phyloP scores from a whole-genome alignment of 83 land plant species.

The Picea mariana region DNA sequence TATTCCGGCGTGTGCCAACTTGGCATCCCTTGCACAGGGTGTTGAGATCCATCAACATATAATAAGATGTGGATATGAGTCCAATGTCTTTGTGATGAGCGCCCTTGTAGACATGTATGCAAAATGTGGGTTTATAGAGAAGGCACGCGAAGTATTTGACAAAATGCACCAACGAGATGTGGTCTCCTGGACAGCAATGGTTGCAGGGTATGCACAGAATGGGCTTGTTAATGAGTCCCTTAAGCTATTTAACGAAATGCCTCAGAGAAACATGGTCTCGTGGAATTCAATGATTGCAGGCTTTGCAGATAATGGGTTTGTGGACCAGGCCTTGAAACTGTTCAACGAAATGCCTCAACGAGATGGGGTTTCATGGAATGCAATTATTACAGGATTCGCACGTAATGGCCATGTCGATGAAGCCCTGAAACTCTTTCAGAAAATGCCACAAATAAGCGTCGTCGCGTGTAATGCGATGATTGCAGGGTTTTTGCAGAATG shows the following conservation, averaged over 20 bases:
- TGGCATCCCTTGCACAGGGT: no score
- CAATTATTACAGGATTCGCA: conserved; percentile 44
- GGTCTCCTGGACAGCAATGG: conserved; percentile 10
- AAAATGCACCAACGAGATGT: conserved; percentile 9
- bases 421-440: not conserved
- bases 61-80: no score
- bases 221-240: not conserved
- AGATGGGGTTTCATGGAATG: conserved; percentile 52
- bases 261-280: not conserved
- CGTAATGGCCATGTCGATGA: conserved; percentile 31
- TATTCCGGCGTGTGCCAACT: no score
- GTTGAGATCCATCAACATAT: no score
- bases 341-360: conserved; percentile 6
- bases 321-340: not conserved
- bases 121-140: conserved; percentile 14
- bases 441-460: not conserved
- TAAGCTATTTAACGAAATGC: not conserved
- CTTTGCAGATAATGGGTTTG: not conserved
- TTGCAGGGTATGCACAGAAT: conserved; percentile 17
- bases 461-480: conserved; percentile 14
- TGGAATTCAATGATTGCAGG: conserved; percentile 7
- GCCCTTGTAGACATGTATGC: conserved; percentile 21
- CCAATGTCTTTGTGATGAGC: no score
- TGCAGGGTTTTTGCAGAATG: conserved; percentile 1
- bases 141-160: conserved; percentile 11